Evolutionary conservation across 2,329 filamentous ascomycete genomes (phyloP), one percentile per base, ranked within the genome.

Genomic region (Colletotrichum tamarilloi): DNA sequence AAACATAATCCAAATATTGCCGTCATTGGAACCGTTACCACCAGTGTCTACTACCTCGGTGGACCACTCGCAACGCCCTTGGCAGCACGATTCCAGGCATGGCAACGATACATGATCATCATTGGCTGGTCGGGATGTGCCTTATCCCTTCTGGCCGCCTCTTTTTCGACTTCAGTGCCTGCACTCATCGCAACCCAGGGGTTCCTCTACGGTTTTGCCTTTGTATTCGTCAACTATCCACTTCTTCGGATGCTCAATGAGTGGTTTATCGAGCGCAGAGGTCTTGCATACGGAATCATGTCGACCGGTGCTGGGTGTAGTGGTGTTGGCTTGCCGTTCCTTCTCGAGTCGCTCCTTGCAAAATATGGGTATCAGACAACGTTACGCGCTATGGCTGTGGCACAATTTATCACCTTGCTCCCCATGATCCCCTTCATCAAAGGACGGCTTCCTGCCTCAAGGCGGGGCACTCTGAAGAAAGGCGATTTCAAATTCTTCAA

Each of bases 221-320:
- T 84, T 77, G 68, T 86, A 81, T 67, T 87, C 81, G 58, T 84
- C 60, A 77, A 84, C 76, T 80, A 77, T 26, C 77, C 80, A 8
- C 74, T 87, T 82, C 64, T 89, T 81, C 67, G 75, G 19, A 76
- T 77, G 76, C 62, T 80, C 1, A 80, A 88, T 53, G 85, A 87
- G 76, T 88, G 86, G 85, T 88, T 88, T 63, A 79, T 85, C 3
- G 76, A 77, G 19, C 80, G 83, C 28, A 85, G 86, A 35, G 86
- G 85, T 0, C 75, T 87, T 26, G 86, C 86, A 0, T 85, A 84
- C 53, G 88, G 88, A 0, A 82, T 88, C 24, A 84, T 89, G 78
- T 88, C 82, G 81, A 82, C 85, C 12, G 78, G 84, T 3, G 86
- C 83, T 55, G 86, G 83, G 0, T 76, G 86, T 24, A 85, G 88